Conservation (phyloP, 75 land plant genomes). For the Adiantum capillusveneris region DNA sequence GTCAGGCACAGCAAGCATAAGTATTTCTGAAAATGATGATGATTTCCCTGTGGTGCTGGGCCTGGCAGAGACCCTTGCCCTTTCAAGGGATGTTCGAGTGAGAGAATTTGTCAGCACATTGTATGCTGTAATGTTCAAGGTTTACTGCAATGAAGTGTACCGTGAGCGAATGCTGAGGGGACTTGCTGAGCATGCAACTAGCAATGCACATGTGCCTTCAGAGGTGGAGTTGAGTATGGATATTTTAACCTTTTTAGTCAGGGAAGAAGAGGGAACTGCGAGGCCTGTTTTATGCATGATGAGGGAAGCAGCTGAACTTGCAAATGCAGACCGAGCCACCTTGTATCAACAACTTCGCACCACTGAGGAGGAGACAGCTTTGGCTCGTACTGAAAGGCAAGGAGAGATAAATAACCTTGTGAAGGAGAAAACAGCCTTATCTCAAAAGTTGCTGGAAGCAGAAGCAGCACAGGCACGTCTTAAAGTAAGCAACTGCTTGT, state of each 20-base stretch:
- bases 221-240: constrained; percentile 43
- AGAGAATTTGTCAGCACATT: constrained; percentile 40
- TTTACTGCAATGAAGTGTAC: constrained; percentile 31
- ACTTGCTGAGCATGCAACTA: constrained; percentile 39
- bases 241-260: constrained; percentile 32
- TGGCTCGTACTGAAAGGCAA: constrained; percentile 31
- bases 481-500: constrained; percentile 17
- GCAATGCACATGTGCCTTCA: constrained; percentile 20
- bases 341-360: constrained; percentile 31
- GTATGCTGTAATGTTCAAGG: constrained; percentile 47
- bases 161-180: constrained; percentile 40
- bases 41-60: constrained; percentile 40
- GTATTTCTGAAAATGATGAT: constrained; percentile 27
- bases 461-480: constrained; percentile 28
- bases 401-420: constrained; percentile 24
- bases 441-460: constrained; percentile 30
- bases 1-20: constrained; percentile 3
- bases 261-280: constrained; percentile 43
- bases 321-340: constrained; percentile 26
- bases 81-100: constrained; percentile 27
- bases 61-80: constrained; percentile 32
- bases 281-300: constrained; percentile 41
- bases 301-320: constrained; percentile 36
- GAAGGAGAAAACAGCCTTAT: constrained; percentile 26
- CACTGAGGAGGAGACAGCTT: constrained; percentile 26